Evolutionary conservation across 345 rosid genomes (phyloP), one percentile per base, ranked within the genome.

Genomic region (Brassica carinata): DNA sequence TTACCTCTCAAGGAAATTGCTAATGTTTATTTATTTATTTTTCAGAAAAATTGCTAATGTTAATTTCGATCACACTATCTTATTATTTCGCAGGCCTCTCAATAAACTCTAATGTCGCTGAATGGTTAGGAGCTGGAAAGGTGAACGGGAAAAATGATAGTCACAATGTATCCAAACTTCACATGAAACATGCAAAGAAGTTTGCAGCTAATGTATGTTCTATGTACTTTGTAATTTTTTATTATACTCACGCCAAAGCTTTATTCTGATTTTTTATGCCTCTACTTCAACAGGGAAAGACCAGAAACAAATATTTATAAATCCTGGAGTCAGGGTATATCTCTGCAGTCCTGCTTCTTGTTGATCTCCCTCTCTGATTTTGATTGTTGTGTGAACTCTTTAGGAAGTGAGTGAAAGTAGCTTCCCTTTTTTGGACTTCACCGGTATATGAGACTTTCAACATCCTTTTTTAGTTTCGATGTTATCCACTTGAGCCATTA

Each of bases 161-260:
- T 40, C 48, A 9, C 3, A 40, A 45, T 45, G 14, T 45, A 45
- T 45, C 53, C 53, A 45, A 45, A 11, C 53, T 45, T 45, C 53
- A 45, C 53, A 45, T 11, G 53, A 45, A 45, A n/a, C 14, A 45
- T 10, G 53, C n/a, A 45, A 45, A 11, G 53, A 45, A 45, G 53
- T 3, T 45, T 45, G 53, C 13, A 72, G 77, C 48, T 55, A 89
- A 87, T 67, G 96, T 92, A 85, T 75, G 87, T 73, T 72, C 38
- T 68, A 10, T 67, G 23, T 8, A 18, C 63, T 57, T 11, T 11
- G 53, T 45, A 11, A 11, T 10, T 45, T 13, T 45, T 11, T 11
- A 5, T 38, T 38, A 40, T 10, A 4, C 11, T 2, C 14, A 45
- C 53, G 53, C n/a, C 11, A 11, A 10, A 45, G 2, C 14, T 45